Conservation (phyloP, 2,329 filamentous ascomycete genomes). For the Fusarium nematophilum region DNA sequence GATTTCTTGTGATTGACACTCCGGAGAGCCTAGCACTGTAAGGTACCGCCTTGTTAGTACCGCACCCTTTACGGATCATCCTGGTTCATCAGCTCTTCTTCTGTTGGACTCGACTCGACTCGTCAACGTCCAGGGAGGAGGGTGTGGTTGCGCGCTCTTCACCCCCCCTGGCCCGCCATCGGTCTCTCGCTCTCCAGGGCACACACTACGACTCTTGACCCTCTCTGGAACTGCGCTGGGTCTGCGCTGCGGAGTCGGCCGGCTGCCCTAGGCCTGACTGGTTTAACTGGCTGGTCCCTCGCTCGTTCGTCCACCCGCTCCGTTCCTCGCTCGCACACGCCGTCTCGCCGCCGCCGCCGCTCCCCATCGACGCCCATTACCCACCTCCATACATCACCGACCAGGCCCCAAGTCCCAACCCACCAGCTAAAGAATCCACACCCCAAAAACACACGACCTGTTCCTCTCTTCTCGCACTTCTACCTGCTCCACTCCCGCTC, state of each 20-base stretch:
- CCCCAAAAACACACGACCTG: constrained; percentile 43
- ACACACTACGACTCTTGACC: constrained; percentile 6
- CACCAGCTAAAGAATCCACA: constrained; percentile 39
- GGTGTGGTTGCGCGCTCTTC: constrained; percentile 1
- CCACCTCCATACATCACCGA: constrained; percentile 45
- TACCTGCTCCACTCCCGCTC: constrained; percentile 37
- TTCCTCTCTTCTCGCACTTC: constrained; percentile 28
- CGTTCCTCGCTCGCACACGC: constrained; percentile 26
- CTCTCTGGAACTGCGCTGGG: constrained; percentile 1
- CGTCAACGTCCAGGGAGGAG: constrained; percentile 3
- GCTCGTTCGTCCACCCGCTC: constrained; percentile 25
- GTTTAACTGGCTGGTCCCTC: too few relatives aligned
- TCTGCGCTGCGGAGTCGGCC: constrained; percentile 15
- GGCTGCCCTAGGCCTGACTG: constrained; percentile 7
- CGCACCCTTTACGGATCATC: not conserved
- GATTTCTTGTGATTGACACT: constrained; percentile 15
- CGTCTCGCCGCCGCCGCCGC: constrained; percentile 20
- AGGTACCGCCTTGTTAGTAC: constrained; percentile 13
- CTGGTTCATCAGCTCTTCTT: not conserved
- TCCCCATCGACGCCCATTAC: constrained; percentile 23
- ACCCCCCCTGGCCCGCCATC: constrained; percentile 4
- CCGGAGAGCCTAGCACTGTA: constrained; percentile 10
- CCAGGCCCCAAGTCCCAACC: constrained; percentile 34
- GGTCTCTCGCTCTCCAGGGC: not conserved
- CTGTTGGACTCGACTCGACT: constrained; percentile 3